These are phyloP conservation scores for Abrus precatorius DNA, from an alignment of 306 rosid species.

Conservation along the genomic window DNA sequence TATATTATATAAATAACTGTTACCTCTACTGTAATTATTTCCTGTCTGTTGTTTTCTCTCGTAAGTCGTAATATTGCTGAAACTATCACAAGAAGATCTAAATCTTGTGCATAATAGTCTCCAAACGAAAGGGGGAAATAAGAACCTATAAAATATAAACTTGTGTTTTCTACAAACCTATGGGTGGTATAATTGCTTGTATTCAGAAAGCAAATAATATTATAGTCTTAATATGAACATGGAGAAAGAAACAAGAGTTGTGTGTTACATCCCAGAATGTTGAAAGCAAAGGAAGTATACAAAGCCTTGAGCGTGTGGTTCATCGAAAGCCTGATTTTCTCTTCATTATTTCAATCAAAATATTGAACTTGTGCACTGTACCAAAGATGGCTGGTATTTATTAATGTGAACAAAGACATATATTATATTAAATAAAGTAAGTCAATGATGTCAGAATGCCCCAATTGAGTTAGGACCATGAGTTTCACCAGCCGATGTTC, in stretches of 20 bases:
- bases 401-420: not conserved
- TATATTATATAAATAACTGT: no score
- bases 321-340: not conserved
- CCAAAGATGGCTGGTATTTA: not conserved
- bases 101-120: no score
- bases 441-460: not conserved
- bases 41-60: no score
- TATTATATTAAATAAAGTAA: not conserved
- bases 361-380: not conserved
- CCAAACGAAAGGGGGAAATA: no score
- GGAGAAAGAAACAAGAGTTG: not conserved
- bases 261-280: not conserved
- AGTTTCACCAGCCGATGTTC: conserved; percentile 38
- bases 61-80: no score
- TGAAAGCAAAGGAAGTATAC: not conserved
- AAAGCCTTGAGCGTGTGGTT: not conserved
- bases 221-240: not conserved
- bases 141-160: no score
- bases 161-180: not conserved
- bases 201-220: not conserved
- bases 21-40: no score
- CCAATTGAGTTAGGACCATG: conserved; percentile 7
- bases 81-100: no score
- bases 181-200: conserved; percentile 10
- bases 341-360: not conserved